phyloP scores from a whole-genome alignment of 306 rosid genomes.

The Ceratonia siliqua region DNA sequence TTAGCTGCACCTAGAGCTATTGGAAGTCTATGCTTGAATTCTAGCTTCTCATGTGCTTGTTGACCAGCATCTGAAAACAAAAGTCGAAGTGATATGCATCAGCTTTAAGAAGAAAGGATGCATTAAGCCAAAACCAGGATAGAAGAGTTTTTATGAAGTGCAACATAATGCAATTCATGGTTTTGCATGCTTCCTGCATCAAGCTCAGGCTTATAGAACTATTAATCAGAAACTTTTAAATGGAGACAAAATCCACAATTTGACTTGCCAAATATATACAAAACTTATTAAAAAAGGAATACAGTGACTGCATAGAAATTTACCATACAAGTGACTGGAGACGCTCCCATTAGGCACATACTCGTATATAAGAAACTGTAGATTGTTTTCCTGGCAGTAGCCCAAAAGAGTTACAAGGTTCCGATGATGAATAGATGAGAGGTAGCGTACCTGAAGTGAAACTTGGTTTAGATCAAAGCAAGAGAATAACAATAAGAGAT shows the following conservation, averaged over 20 bases:
- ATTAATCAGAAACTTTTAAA: background rate
- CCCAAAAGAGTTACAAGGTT: constrained; percentile 87
- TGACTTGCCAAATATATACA: constrained; percentile 7
- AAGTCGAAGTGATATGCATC: background rate
- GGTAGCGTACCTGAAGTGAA: constrained; percentile 74
- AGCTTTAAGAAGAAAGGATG: constrained; percentile 20
- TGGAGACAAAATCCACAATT: background rate
- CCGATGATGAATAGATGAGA: constrained; percentile 75
- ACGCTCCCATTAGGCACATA: constrained; percentile 88
- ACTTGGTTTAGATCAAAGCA: constrained; percentile 42
- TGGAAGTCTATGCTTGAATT: constrained; percentile 83
- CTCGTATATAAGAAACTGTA: constrained; percentile 85
- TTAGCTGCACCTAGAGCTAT: constrained; percentile 97
- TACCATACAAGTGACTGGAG: constrained; percentile 93
- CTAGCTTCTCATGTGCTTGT: constrained; percentile 70
- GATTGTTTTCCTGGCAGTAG: constrained; percentile 87
- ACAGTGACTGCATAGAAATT: constrained; percentile 43
- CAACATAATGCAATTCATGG: background rate
- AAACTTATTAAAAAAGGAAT: background rate
- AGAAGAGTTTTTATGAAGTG: background rate
- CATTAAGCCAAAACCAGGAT: constrained; percentile 12
- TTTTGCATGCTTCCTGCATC: background rate
- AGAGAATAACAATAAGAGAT: constrained; percentile 34
- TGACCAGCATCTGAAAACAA: constrained; percentile 57
- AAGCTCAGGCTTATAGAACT: background rate